Evolutionary conservation across 805 yeast genomes (phyloP).

Genomic region (Kazachstania psychrophila): DNA sequence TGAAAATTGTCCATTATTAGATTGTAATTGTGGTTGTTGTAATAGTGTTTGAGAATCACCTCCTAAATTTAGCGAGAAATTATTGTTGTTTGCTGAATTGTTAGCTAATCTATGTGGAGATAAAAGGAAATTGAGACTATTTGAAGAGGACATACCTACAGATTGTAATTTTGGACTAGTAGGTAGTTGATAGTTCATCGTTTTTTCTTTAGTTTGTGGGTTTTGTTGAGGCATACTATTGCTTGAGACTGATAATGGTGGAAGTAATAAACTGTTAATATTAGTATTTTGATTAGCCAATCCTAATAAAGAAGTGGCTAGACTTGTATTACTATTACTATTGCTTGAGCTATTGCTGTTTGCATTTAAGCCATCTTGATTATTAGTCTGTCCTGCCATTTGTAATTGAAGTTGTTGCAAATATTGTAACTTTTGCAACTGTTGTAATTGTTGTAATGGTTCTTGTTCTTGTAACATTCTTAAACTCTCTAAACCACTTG

Average conservation of each 20-base stretch:
- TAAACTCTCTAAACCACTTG: conserved; percentile 1
- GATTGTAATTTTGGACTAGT: conserved; percentile 8
- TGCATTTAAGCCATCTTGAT: not conserved
- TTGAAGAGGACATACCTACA: conserved; percentile 8
- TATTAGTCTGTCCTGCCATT: conserved; percentile 5
- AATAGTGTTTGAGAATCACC: not conserved
- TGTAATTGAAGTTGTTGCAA: conserved; percentile 18
- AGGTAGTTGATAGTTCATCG: conserved; percentile 1
- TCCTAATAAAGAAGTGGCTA: not conserved
- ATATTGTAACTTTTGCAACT: conserved; percentile 18
- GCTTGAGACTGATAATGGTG: conserved; percentile 16
- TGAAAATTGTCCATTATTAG: not conserved
- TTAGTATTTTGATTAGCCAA: not conserved
- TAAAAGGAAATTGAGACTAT: conserved; percentile 7
- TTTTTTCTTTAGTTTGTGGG: too few species aligned
- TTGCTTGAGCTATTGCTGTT: conserved; percentile 1
- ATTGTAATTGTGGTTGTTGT: conserved; percentile 1
- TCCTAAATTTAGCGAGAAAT: not conserved
- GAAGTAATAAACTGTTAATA: conserved; percentile 17
- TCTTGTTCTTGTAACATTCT: conserved; percentile 8
- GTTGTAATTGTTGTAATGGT: conserved; percentile 15
- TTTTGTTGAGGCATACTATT: too few species aligned
- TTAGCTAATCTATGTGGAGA: conserved; percentile 10
- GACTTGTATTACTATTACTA: conserved; percentile 1
- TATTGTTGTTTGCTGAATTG: not conserved